Conservation (phyloP, 371 early-diverging fungal genomes). For the Batkoa obscura region DNA sequence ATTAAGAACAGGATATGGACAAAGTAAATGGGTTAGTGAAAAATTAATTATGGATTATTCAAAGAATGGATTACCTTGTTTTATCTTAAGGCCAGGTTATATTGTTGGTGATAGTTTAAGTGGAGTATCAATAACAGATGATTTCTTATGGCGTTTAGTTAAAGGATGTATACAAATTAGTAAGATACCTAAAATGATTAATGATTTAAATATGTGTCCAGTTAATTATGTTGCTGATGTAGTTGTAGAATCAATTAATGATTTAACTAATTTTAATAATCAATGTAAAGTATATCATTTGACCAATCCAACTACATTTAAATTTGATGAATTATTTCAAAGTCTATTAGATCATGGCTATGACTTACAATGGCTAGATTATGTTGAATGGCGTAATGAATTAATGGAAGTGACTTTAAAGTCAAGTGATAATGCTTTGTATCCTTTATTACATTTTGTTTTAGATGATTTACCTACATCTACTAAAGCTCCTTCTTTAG, state of each 20-base stretch:
- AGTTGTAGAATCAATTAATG: slow-evolving; percentile 40
- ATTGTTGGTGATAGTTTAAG: slow-evolving; percentile 76
- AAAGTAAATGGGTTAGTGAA: slow-evolving; percentile 95
- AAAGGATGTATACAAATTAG: slow-evolving; percentile 91
- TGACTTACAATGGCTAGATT: slow-evolving; percentile 48
- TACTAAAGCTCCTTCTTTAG: slow-evolving; percentile 75
- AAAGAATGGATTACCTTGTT: slow-evolving; percentile 61
- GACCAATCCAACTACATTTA: slow-evolving; percentile 57
- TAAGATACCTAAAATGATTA: slow-evolving; percentile 70
- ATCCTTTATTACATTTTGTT: slow-evolving; percentile 90
- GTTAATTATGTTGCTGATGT: slow-evolving; percentile 88
- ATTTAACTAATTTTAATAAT: no score
- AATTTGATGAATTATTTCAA: slow-evolving; percentile 68
- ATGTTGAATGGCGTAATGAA: slow-evolving; percentile 78
- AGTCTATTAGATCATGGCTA: slow-evolving; percentile 50
- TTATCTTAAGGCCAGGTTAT: slow-evolving; percentile 89
- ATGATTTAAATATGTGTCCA: slow-evolving; percentile 82
- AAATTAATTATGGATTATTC: slow-evolving; percentile 70
- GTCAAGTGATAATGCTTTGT: slow-evolving; percentile 68
- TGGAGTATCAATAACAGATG: slow-evolving; percentile 90
- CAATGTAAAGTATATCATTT: slow-evolving; percentile 63
- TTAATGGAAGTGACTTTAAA: slow-evolving; percentile 79
- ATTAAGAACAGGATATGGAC: slow-evolving; percentile 82
- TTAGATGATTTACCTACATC: slow-evolving; percentile 89
- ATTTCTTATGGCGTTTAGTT: slow-evolving; percentile 89